A percentile compares a stretch with the other conserved stretches of the same genome.
Conservation (phyloP, 257 asterid species). For the Salvia hispanica region DNA sequence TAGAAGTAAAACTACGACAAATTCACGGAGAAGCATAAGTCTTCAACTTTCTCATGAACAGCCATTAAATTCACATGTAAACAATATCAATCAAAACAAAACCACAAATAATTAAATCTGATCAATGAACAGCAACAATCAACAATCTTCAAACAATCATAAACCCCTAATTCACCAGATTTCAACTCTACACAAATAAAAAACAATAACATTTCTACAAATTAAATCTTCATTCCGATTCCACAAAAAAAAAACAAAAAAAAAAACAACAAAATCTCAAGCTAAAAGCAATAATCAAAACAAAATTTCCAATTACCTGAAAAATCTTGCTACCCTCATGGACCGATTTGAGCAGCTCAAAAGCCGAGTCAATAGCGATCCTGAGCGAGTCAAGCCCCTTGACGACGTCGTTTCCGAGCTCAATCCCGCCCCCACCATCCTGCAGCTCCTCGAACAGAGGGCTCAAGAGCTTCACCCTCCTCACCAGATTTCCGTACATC, state of each 20-base stretch:
- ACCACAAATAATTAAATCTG: neutral
- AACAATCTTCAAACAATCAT: slow-evolving; percentile 5
- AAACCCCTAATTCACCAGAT: neutral
- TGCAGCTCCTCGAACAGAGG: slow-evolving; percentile 89
- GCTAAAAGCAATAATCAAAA: neutral
- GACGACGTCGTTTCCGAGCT: slow-evolving; percentile 60
- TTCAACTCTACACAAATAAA: neutral
- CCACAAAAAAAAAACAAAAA: neutral
- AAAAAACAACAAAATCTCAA: neutral
- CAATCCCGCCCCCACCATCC: slow-evolving; percentile 50
- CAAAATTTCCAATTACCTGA: slow-evolving; percentile 51
- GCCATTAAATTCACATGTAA: neutral
- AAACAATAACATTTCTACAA: neutral
- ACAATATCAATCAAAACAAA: slow-evolving; percentile 1
- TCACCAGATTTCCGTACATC: slow-evolving; percentile 72
- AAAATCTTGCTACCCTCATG: slow-evolving; percentile 81
- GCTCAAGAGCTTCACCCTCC: slow-evolving; percentile 86
- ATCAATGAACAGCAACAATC: slow-evolving; percentile 12
- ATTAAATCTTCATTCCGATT: slow-evolving; percentile 14
- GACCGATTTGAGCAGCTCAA: slow-evolving; percentile 69
- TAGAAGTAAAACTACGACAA: neutral
- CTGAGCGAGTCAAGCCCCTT: slow-evolving; percentile 60
- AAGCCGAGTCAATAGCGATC: slow-evolving; percentile 64
- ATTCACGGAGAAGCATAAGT: neutral
- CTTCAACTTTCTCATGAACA: slow-evolving; percentile 11